Evolutionary conservation across 169 alveolate genomes (phyloP), one percentile per base, ranked within the genome.

Genomic region (Eimeria praecox): DNA sequence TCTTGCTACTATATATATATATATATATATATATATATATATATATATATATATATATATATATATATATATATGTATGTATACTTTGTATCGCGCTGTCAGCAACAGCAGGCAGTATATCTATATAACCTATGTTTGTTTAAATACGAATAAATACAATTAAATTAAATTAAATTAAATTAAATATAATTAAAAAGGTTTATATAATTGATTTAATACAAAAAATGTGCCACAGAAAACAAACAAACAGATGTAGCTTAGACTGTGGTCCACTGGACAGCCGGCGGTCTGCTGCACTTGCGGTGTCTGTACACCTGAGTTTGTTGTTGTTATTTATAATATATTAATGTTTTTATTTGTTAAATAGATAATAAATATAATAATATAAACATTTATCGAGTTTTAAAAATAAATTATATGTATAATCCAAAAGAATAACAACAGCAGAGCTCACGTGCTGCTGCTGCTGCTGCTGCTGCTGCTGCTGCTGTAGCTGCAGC

Each of bases 201-300:
- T 20, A 20, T 56, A 20, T 56, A 56, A 56, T 56, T 14, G 12
- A 56, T 56, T 56, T 56, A 56, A 56, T 56, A 56, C 66, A 56
- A 56, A 12, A 56, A 56, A 56, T 56, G 20, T 20, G 66, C 27
- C 12, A 20, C 20, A 56, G 20, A 56, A 56, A 56, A 20, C 20
- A 56, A 56, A 56, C 27, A 20, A 56, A 56, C 20, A 56, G 12
- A 56, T 56, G 20, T 56, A 56, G 12, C 12, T 56, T 56, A 56
- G 12, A 56, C 52, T 75, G 86, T 54, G 30, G 86, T 27, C 52
- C 22, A 46, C 86, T 54, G 56, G 86, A 33, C 86, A 75, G 86
- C 52, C 86, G 6, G 86, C 14, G 24, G 52, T 54, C 86, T 75
- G 33, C 86, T 35, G 86, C 52, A 30, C 56, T 14, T 12, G 80